A percentile compares a stretch with the other conserved stretches of the same genome.
phyloP scores from a whole-genome alignment of 73 alveolate genomes.

The Paraurostyla sp. region DNA sequence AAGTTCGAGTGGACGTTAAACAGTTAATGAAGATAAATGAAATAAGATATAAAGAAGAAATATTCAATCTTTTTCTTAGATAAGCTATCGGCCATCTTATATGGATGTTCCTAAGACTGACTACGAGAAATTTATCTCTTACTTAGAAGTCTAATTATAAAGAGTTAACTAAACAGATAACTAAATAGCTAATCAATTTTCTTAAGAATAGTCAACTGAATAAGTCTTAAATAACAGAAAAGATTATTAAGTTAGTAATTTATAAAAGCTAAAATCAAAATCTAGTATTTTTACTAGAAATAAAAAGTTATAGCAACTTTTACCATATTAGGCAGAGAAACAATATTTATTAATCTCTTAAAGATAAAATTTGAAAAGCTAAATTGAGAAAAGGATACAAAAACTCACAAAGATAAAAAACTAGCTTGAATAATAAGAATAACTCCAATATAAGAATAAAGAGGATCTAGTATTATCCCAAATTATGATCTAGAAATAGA shows the following conservation, averaged over 20 bases:
- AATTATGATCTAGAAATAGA: background rate
- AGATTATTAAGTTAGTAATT: too few relatives aligned
- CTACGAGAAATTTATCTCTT: background rate
- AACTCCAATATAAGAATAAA: background rate
- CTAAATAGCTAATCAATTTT: background rate
- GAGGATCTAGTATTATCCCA: background rate
- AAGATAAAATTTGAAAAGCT: background rate
- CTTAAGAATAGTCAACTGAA: background rate
- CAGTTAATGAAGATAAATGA: too few relatives aligned
- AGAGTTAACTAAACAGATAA: background rate
- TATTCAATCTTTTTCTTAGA: background rate
- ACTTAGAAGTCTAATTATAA: background rate
- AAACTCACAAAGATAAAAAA: conserved; percentile 2
- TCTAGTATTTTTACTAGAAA: too few relatives aligned
- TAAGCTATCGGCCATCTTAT: background rate
- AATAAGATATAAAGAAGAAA: too few relatives aligned
- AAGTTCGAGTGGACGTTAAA: too few relatives aligned
- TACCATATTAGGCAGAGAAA: background rate
- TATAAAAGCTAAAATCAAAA: too few relatives aligned
- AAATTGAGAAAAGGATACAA: conserved; percentile 1
- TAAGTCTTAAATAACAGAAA: too few relatives aligned
- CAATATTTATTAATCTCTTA: background rate
- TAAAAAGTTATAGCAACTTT: background rate
- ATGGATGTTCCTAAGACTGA: conserved; percentile 4
- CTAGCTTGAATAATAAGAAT: background rate